Conservation (phyloP, 257 asterid genomes). For the Ilex aquifolium region DNA sequence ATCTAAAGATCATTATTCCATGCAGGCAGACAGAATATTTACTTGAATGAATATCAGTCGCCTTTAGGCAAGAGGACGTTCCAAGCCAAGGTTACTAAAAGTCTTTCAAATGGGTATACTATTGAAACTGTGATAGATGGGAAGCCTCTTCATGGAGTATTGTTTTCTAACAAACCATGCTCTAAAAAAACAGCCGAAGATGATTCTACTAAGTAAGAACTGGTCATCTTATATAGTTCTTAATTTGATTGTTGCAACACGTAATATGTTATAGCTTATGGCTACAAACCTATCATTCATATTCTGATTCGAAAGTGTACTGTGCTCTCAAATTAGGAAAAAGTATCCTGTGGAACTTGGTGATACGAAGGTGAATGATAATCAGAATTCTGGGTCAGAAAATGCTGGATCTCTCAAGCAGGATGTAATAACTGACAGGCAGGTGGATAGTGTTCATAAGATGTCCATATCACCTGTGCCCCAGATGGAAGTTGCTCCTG, state of each 20-base stretch:
- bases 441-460: conserved; percentile 28
- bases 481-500: conserved; percentile 38
- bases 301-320: neutral
- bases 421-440: conserved; percentile 29
- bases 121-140: conserved; percentile 90
- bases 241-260: neutral
- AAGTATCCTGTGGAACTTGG: conserved; percentile 37
- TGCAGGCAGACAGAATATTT: conserved; percentile 54
- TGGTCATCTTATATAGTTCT: neutral
- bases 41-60: conserved; percentile 44
- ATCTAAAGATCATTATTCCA: conserved; percentile 7
- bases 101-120: conserved; percentile 54
- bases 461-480: conserved; percentile 29
- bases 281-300: conserved; percentile 10
- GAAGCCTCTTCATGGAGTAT: conserved; percentile 70
- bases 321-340: conserved; percentile 30
- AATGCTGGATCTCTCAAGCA: conserved; percentile 33
- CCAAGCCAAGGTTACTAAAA: conserved; percentile 78
- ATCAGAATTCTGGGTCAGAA: conserved; percentile 30
- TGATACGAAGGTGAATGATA: conserved; percentile 26
- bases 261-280: conserved; percentile 11
- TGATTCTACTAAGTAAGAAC: conserved; percentile 41
- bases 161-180: conserved; percentile 59
- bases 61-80: conserved; percentile 63
- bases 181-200: conserved; percentile 33